Conservation (phyloP, 495 filamentous ascomycete genomes). For the Lichina pygmaea region DNA sequence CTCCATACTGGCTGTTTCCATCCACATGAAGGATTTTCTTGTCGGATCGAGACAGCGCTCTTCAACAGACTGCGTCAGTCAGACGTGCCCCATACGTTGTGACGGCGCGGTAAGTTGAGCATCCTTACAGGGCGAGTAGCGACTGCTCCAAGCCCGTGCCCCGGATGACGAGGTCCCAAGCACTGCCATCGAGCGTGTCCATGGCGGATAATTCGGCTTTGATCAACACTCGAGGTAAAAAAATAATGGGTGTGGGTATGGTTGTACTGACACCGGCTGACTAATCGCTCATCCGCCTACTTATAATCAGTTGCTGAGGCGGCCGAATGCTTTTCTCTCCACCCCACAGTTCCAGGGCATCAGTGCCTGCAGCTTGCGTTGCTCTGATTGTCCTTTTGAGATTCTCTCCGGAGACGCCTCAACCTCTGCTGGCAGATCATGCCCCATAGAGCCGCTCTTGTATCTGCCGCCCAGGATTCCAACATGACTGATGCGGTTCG, state of each 20-base stretch:
- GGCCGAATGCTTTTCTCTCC: no score
- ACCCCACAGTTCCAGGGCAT: no score
- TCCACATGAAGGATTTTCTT: slow-evolving; percentile 87
- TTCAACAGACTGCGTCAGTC: slow-evolving; percentile 40
- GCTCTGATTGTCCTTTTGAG: no score
- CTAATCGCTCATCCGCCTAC: no score
- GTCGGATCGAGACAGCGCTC: slow-evolving; percentile 71
- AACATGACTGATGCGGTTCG: neutral
- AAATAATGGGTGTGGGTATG: no score
- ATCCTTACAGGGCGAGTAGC: slow-evolving; percentile 66
- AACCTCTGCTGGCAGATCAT: no score
- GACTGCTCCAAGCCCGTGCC: slow-evolving; percentile 81
- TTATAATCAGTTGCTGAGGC: no score
- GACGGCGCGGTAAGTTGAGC: neutral
- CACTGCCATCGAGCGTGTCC: slow-evolving; percentile 23
- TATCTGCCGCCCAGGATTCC: neutral
- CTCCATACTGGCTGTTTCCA: slow-evolving; percentile 67
- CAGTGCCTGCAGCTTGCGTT: no score
- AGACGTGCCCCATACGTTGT: slow-evolving; percentile 15
- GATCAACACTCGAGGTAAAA: no score
- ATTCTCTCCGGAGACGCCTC: no score
- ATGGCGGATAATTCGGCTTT: no score
- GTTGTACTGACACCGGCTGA: no score
- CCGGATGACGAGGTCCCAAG: slow-evolving; percentile 77
- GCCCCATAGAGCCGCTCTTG: neutral